These are phyloP conservation scores for Russula sp. DNA, from an alignment of 768 basidiomycete genomes.

Conservation along the genomic window DNA sequence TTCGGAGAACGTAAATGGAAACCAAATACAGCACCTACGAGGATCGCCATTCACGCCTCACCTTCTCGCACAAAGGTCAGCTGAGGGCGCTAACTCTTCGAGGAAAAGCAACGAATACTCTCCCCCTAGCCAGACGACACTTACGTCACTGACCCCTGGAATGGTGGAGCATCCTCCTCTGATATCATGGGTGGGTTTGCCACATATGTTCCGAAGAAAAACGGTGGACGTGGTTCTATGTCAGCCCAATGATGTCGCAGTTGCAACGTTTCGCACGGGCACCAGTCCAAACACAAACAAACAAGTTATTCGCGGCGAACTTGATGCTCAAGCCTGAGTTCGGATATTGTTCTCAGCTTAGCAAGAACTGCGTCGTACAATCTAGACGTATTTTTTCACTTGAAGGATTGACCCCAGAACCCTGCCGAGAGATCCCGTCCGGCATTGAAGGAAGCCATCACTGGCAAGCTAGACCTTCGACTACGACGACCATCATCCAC, in stretches of 20 bases:
- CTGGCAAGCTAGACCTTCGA: background rate
- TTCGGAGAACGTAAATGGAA: conserved; percentile 2
- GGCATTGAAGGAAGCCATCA: background rate
- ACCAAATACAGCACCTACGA: background rate
- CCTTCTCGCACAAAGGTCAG: background rate
- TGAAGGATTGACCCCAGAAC: background rate
- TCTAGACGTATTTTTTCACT: background rate
- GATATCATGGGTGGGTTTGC: background rate
- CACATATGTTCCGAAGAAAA: background rate
- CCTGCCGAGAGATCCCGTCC: background rate
- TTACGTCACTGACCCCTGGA: background rate
- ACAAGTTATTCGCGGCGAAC: background rate
- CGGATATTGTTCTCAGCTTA: background rate
- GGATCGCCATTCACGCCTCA: background rate
- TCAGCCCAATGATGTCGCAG: background rate
- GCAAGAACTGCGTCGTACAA: background rate
- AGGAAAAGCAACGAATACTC: background rate
- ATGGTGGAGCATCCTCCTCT: background rate
- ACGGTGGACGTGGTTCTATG: background rate
- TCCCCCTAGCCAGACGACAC: background rate
- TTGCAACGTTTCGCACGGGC: background rate
- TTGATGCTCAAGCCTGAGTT: background rate
- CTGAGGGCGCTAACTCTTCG: background rate
- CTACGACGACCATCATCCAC: background rate
- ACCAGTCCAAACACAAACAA: background rate